These are phyloP conservation scores for Plasmodium adleri DNA, from an alignment of 169 alveolate species.

Conservation along the genomic window DNA sequence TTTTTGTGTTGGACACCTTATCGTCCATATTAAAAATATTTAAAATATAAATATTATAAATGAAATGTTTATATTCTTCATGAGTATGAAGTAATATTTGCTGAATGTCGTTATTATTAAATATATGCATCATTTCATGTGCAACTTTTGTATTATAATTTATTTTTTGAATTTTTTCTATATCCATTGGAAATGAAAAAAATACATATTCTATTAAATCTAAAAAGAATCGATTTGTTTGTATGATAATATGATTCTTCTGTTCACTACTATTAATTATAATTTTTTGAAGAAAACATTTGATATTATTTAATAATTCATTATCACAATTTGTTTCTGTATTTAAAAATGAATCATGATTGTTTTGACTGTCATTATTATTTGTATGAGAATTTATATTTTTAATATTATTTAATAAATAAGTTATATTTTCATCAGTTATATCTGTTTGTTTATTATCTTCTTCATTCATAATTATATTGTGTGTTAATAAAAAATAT, in stretches of 20 bases:
- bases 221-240: slow-evolving; percentile 25
- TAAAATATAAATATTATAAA: slow-evolving; percentile 5
- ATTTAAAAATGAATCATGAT: not conserved
- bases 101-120: slow-evolving; percentile 1
- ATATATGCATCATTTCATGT: slow-evolving; percentile 1
- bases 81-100: not conserved
- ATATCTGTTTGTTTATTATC: not conserved
- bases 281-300: not conserved
- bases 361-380: not conserved
- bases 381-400: not conserved
- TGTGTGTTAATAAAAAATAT: slow-evolving; percentile 23
- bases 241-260: not conserved
- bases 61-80: slow-evolving; percentile 9
- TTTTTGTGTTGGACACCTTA: not conserved
- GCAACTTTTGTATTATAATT: not conserved
- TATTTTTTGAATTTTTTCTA: not conserved
- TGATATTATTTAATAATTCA: not conserved
- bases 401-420: slow-evolving; percentile 11
- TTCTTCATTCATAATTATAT: slow-evolving; percentile 5
- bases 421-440: slow-evolving; percentile 6
- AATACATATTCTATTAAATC: slow-evolving; percentile 48
- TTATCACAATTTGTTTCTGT: not conserved
- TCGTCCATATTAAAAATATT: slow-evolving; percentile 3
- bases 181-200: slow-evolving; percentile 23
- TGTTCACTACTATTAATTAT: not conserved